These are phyloP conservation scores for Blastobotrys buckinghamii DNA, from an alignment of 1,139 yeast genomes.

Conservation along the genomic window DNA sequence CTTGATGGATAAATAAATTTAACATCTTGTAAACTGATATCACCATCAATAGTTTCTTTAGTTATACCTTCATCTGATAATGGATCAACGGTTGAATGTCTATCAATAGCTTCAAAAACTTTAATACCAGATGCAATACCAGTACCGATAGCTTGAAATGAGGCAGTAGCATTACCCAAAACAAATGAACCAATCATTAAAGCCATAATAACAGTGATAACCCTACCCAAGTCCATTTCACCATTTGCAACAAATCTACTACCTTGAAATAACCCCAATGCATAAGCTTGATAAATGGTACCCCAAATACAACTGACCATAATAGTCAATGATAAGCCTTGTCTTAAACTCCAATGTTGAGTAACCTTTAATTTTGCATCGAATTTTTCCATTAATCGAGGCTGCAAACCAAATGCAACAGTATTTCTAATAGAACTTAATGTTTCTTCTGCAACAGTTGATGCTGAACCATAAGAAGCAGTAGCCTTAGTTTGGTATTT, in stretches of 20 bases:
- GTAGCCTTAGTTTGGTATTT: constrained; percentile 30
- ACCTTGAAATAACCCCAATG: constrained; percentile 42
- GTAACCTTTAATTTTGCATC: constrained; percentile 31
- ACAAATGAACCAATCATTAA: constrained; percentile 40
- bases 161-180: constrained; percentile 39
- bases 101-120: constrained; percentile 39
- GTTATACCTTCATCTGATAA: constrained; percentile 30
- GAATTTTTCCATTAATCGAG: constrained; percentile 32
- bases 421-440: constrained; percentile 39
- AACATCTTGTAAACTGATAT: constrained; percentile 46
- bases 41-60: constrained; percentile 36
- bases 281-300: constrained; percentile 34
- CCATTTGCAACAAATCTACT: constrained; percentile 36
- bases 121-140: constrained; percentile 39
- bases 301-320: constrained; percentile 38
- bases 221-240: constrained; percentile 29
- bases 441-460: constrained; percentile 40
- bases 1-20: constrained; percentile 83
- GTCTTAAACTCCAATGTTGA: constrained; percentile 26
- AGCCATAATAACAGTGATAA: constrained; percentile 36
- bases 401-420: constrained; percentile 40
- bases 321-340: constrained; percentile 31
- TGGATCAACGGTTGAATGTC: constrained; percentile 36
- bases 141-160: constrained; percentile 35
- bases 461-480: constrained; percentile 34